Evolutionary conservation across 2,329 filamentous ascomycete species (phyloP).

Genomic region (Akanthomyces uredinophilus): DNA sequence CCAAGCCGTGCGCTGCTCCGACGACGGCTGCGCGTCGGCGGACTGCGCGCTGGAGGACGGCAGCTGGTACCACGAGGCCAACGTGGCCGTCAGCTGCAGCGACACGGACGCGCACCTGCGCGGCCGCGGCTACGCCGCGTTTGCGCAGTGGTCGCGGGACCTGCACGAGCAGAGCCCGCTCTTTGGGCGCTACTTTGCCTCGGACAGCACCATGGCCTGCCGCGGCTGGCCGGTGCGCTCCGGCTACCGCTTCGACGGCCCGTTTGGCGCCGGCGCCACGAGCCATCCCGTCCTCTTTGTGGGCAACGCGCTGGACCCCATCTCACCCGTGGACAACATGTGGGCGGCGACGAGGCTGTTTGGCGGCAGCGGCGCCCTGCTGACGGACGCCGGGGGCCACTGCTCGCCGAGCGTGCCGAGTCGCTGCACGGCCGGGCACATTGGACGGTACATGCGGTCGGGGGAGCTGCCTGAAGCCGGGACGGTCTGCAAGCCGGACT

Average conservation of each 20-base stretch:
- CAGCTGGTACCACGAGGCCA: conserved; percentile 1
- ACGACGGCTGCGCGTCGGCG: neutral
- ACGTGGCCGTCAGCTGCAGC: conserved; percentile 1
- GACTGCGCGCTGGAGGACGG: neutral
- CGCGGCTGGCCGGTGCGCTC: neutral
- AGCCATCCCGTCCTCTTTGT: neutral
- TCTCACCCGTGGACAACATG: neutral
- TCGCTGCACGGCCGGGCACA: neutral
- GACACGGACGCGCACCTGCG: neutral
- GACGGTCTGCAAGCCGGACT: neutral
- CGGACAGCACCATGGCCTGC: neutral
- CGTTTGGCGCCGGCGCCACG: neutral
- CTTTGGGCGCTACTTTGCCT: neutral
- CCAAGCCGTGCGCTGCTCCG: neutral
- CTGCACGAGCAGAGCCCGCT: neutral
- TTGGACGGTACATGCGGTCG: neutral
- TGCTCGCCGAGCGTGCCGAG: neutral
- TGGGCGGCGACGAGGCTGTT: neutral
- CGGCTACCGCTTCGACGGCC: neutral
- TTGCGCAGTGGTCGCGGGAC: neutral
- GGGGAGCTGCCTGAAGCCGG: neutral
- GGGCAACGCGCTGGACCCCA: neutral
- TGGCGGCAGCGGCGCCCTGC: neutral
- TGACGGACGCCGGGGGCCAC: neutral
- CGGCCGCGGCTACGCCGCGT: neutral